Conservation (phyloP, 2,329 filamentous ascomycete genomes). For the Helotiales sp. region DNA sequence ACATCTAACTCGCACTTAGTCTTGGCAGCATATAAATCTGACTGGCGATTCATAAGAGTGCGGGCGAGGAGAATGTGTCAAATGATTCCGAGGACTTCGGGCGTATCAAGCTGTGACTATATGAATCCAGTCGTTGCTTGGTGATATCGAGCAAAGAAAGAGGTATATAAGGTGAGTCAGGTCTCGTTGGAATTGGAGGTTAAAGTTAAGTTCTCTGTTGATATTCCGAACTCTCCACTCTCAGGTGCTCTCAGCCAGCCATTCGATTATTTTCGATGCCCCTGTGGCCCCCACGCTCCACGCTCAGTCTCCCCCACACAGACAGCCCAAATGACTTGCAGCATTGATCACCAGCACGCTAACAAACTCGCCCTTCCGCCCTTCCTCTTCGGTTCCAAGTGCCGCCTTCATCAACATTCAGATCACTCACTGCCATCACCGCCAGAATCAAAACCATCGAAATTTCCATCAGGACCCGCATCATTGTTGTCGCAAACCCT, state of each 20-base stretch:
- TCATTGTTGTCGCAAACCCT: constrained; percentile 29
- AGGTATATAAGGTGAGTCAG: not conserved
- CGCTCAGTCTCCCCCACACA: not conserved
- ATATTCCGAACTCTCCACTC: not conserved
- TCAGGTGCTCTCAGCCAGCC: too few species aligned
- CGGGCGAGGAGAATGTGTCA: not conserved
- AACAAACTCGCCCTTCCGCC: not conserved
- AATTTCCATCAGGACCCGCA: constrained; percentile 19
- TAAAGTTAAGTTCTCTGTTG: not conserved
- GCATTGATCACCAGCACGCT: constrained; percentile 11
- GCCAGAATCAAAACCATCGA: constrained; percentile 28
- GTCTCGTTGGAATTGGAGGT: not conserved
- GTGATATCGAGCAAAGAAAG: not conserved
- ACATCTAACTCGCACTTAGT: not conserved
- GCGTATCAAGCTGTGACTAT: not conserved
- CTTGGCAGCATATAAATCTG: not conserved
- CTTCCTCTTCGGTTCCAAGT: not conserved
- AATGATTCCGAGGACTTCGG: not conserved
- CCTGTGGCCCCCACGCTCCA: constrained; percentile 1
- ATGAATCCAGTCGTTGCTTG: not conserved
- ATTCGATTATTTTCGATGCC: constrained; percentile 12
- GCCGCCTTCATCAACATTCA: constrained; percentile 11
- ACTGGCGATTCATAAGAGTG: not conserved
- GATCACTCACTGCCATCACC: constrained; percentile 20
- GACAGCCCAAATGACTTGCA: constrained; percentile 9